Evolutionary conservation across 768 basidiomycete species (phyloP).

Genomic region (Scleroderma citrinum): DNA sequence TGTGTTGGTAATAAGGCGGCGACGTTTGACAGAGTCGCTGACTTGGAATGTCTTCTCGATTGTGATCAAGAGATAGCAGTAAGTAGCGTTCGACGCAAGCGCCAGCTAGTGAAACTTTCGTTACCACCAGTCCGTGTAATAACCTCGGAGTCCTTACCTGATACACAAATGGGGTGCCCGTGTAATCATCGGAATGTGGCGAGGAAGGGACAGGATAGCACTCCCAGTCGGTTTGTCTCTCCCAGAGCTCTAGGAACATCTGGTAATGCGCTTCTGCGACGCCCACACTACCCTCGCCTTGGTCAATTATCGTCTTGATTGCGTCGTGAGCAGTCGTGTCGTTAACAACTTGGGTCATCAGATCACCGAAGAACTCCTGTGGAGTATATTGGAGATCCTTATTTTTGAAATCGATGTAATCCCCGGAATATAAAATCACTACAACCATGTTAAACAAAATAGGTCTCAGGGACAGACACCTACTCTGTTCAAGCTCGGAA

Average conservation of each 20-base stretch:
- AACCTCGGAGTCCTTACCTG: slow-evolving; percentile 1
- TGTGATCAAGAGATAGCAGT: slow-evolving; percentile 14
- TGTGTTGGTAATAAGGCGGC: slow-evolving; percentile 4
- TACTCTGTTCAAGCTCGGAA: slow-evolving; percentile 1
- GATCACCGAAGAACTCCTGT: slow-evolving; percentile 8
- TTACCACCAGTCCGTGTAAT: not conserved
- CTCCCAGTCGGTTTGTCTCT: slow-evolving; percentile 5
- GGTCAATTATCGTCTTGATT: slow-evolving; percentile 12
- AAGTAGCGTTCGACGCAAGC: slow-evolving; percentile 11
- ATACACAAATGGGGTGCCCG: slow-evolving; percentile 1
- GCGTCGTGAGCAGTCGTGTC: slow-evolving; percentile 7
- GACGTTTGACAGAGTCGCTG: slow-evolving; percentile 1
- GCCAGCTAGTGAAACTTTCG: slow-evolving; percentile 6
- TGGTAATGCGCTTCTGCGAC: slow-evolving; percentile 13
- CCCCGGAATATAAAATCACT: slow-evolving; percentile 2
- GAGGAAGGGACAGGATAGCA: slow-evolving; percentile 4
- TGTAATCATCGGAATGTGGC: slow-evolving; percentile 6
- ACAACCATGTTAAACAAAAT: not conserved
- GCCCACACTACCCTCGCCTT: slow-evolving; percentile 16
- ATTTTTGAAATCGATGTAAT: slow-evolving; percentile 2
- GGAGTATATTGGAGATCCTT: slow-evolving; percentile 9
- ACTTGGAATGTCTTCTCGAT: slow-evolving; percentile 9
- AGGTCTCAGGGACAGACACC: not conserved
- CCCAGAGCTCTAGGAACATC: slow-evolving; percentile 13
- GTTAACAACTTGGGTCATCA: slow-evolving; percentile 11